Percentiles rank a stretch among this genome's conserved stretches.
These are phyloP conservation scores for Auriscalpium vulgare DNA, from an alignment of 768 basidiomycete species.

Conservation along the genomic window DNA sequence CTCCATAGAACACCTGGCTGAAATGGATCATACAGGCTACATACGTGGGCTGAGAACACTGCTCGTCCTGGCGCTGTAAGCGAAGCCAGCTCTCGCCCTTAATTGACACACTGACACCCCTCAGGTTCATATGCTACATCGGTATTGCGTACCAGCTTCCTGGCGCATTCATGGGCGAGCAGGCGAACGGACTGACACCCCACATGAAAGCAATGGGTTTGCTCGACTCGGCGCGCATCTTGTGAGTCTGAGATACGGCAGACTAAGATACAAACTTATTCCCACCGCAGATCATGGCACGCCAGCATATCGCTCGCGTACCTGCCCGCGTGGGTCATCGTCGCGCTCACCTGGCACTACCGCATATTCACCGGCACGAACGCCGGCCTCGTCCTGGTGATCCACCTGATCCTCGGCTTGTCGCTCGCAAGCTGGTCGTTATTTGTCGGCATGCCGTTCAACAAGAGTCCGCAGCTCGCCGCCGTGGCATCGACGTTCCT, in stretches of 20 bases:
- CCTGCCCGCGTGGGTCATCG: constrained; percentile 70
- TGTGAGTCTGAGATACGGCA: constrained; percentile 28
- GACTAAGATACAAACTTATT: constrained; percentile 1
- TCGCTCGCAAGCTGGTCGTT: constrained; percentile 66
- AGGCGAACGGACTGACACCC: constrained; percentile 53
- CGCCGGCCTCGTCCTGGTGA: constrained; percentile 47
- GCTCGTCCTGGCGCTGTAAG: constrained; percentile 61
- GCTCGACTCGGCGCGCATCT: constrained; percentile 56
- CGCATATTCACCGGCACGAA: constrained; percentile 59
- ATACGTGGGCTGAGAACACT: constrained; percentile 53
- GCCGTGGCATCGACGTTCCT: constrained; percentile 61
- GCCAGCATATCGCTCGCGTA: constrained; percentile 56
- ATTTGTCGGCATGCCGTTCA: constrained; percentile 61
- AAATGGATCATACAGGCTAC: constrained; percentile 34
- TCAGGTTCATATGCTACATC: constrained; percentile 60
- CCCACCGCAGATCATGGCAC: constrained; percentile 46
- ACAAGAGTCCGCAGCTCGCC: constrained; percentile 64
- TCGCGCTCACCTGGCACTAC: constrained; percentile 56
- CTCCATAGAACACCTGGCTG: neutral
- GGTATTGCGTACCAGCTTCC: constrained; percentile 76
- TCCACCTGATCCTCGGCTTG: constrained; percentile 63
- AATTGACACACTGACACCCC: neutral
- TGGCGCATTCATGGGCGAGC: constrained; percentile 59
- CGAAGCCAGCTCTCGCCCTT: neutral
- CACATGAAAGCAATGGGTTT: constrained; percentile 82